These are phyloP conservation scores for Saccharum hybrid DNA, from an alignment of 202 grass and related monocot species.

Conservation along the genomic window DNA sequence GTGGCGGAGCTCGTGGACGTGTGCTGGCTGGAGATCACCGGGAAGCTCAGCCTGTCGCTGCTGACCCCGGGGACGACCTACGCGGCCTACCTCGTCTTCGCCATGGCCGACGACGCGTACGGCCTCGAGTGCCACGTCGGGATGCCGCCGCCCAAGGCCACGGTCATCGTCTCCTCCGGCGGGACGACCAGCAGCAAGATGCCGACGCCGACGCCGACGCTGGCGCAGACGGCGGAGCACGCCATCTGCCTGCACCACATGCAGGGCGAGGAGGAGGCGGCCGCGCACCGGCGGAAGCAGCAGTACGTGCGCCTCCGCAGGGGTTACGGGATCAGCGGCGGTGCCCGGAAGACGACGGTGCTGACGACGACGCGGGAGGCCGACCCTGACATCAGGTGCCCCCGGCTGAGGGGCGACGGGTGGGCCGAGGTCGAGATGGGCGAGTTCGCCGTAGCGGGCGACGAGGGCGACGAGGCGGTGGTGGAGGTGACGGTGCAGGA, in stretches of 20 bases:
- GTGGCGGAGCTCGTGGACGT: slow-evolving; percentile 70
- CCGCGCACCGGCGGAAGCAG: slow-evolving; percentile 45
- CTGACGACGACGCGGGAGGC: slow-evolving; percentile 17
- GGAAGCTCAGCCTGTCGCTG: slow-evolving; percentile 59
- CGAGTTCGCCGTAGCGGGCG: slow-evolving; percentile 39
- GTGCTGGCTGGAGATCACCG: slow-evolving; percentile 74
- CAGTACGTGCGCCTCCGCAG: slow-evolving; percentile 47
- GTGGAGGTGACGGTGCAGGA: slow-evolving; percentile 58
- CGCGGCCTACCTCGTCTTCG: slow-evolving; percentile 67
- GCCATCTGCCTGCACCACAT: slow-evolving; percentile 58
- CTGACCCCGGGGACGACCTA: slow-evolving; percentile 57
- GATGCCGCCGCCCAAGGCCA: slow-evolving; percentile 54
- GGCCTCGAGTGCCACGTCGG: slow-evolving; percentile 69
- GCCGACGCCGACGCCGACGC: fast-evolving
- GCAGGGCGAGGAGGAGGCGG: slow-evolving; percentile 52
- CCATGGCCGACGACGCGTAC: slow-evolving; percentile 50
- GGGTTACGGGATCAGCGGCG: not conserved
- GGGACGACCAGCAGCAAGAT: not conserved
- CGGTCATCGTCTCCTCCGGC: slow-evolving; percentile 13
- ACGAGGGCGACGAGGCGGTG: slow-evolving; percentile 22
- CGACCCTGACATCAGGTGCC: slow-evolving; percentile 50
- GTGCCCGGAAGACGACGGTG: not conserved
- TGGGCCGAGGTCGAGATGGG: slow-evolving; percentile 73
- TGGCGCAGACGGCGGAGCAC: slow-evolving; percentile 7
- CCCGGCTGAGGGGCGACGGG: slow-evolving; percentile 42